A percentile compares a stretch with the other conserved stretches of the same genome.
Conservation (phyloP, 805 yeast species). For the Ogataea philodendri region DNA sequence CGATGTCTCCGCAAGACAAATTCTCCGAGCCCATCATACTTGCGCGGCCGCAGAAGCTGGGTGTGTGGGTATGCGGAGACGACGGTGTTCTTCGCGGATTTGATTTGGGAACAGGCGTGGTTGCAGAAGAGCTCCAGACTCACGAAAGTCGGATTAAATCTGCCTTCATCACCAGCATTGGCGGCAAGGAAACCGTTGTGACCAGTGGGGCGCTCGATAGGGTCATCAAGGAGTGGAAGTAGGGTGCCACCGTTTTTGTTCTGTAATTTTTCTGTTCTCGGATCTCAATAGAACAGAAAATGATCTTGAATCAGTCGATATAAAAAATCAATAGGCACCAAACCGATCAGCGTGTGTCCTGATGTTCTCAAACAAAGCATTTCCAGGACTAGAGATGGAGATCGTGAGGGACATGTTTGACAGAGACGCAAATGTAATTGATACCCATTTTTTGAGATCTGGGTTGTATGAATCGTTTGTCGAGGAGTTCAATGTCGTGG, state of each 20-base stretch:
- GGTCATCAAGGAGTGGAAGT: constrained; percentile 35
- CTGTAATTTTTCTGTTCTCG: constrained; percentile 6
- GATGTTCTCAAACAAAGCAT: constrained; percentile 4
- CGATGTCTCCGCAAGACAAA: constrained; percentile 67
- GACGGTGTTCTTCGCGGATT: constrained; percentile 65
- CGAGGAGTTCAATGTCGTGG: constrained; percentile 1
- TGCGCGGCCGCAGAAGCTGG: constrained; percentile 34
- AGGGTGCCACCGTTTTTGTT: constrained; percentile 4
- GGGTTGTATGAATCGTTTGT: constrained; percentile 1
- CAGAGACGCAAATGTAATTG: constrained; percentile 1
- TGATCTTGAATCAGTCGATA: constrained; percentile 5
- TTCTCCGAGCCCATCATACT: constrained; percentile 49
- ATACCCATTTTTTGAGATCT: constrained; percentile 1
- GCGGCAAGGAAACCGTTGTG: constrained; percentile 38
- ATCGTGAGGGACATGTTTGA: constrained; percentile 5
- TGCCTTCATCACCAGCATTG: constrained; percentile 30
- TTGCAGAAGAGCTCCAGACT: constrained; percentile 34
- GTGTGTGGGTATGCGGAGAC: constrained; percentile 68
- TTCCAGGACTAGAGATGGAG: constrained; percentile 6
- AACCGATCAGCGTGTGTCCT: not conserved
- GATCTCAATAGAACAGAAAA: constrained; percentile 14
- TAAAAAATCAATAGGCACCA: constrained; percentile 3
- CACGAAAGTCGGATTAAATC: constrained; percentile 51
- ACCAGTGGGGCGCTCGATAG: constrained; percentile 52
- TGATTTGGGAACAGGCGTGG: constrained; percentile 43